Evolutionary conservation across 306 rosid species (phyloP).

Genomic region (Fragaria ananassa): DNA sequence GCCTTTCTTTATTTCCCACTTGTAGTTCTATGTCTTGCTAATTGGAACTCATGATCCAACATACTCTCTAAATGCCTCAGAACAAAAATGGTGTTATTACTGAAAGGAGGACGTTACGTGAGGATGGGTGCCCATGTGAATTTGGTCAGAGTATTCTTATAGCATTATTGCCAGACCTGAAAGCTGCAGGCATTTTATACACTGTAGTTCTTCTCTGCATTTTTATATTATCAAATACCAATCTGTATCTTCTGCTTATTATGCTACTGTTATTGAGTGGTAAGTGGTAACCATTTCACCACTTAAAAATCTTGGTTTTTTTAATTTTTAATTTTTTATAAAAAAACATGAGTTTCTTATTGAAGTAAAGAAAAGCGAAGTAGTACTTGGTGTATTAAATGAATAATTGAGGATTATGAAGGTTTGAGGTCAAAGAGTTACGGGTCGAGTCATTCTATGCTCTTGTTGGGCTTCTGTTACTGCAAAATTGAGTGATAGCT

Average conservation of each 20-base stretch:
- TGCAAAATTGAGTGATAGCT: neutral
- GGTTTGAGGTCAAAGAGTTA: neutral
- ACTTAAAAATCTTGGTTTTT: neutral
- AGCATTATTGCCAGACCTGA: neutral
- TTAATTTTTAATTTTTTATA: neutral
- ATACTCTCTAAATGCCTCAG: neutral
- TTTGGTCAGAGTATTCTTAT: neutral
- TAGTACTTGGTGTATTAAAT: neutral
- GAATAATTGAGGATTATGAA: neutral
- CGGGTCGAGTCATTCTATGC: neutral
- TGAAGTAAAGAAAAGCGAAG: neutral
- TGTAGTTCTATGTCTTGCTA: neutral
- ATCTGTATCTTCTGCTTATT: neutral
- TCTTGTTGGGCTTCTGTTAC: neutral
- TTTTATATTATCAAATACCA: neutral
- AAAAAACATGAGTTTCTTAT: neutral
- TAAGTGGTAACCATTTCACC: neutral
- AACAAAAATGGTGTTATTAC: neutral
- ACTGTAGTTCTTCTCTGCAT: neutral
- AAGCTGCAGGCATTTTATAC: neutral
- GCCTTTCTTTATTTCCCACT: neutral
- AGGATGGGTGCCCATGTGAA: neutral
- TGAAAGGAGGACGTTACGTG: neutral
- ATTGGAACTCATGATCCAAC: neutral
- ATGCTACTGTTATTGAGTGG: neutral